These are phyloP conservation scores for Rubus idaeus DNA, from an alignment of 306 rosid genomes.

Conservation along the genomic window DNA sequence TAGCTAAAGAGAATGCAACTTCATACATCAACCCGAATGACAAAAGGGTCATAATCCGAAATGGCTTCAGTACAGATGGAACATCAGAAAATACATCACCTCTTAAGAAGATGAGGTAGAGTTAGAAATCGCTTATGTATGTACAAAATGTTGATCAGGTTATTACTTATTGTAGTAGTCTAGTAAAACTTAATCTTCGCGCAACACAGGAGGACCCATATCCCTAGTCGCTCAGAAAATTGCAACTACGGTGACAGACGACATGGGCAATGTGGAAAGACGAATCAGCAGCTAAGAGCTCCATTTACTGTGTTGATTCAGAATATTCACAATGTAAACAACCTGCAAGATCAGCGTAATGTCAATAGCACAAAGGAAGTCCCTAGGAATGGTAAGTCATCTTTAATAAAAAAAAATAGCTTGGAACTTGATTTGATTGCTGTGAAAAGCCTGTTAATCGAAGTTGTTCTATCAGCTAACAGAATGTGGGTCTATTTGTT, in stretches of 20 bases:
- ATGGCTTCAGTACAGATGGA: constrained; percentile 44
- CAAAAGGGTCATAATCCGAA: constrained; percentile 60
- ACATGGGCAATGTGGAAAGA: constrained; percentile 51
- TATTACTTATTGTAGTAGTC: constrained; percentile 13
- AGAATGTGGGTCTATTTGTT: constrained; percentile 24
- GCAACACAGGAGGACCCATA: constrained; percentile 60
- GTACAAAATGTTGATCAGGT: constrained; percentile 16
- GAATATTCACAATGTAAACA: constrained; percentile 51
- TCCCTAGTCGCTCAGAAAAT: constrained; percentile 52
- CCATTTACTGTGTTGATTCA: constrained; percentile 84
- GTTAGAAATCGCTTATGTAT: constrained; percentile 11
- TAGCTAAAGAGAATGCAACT: constrained; percentile 76
- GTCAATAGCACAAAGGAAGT: constrained; percentile 42
- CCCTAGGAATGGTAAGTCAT: constrained; percentile 49
- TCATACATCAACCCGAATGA: constrained; percentile 65
- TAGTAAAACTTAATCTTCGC: constrained; percentile 21
- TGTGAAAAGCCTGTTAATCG: background rate
- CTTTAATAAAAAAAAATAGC: constrained; percentile 9
- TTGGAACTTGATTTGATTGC: constrained; percentile 18
- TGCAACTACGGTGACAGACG: constrained; percentile 57
- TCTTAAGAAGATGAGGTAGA: constrained; percentile 70
- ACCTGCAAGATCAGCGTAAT: constrained; percentile 51
- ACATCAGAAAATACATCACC: constrained; percentile 51
- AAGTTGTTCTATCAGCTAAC: constrained; percentile 2
- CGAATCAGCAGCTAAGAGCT: constrained; percentile 60